Evolutionary conservation across 2,329 filamentous ascomycete genomes (phyloP), one percentile per base, ranked within the genome.

Genomic region (Chalaropsis thielavioides): DNA sequence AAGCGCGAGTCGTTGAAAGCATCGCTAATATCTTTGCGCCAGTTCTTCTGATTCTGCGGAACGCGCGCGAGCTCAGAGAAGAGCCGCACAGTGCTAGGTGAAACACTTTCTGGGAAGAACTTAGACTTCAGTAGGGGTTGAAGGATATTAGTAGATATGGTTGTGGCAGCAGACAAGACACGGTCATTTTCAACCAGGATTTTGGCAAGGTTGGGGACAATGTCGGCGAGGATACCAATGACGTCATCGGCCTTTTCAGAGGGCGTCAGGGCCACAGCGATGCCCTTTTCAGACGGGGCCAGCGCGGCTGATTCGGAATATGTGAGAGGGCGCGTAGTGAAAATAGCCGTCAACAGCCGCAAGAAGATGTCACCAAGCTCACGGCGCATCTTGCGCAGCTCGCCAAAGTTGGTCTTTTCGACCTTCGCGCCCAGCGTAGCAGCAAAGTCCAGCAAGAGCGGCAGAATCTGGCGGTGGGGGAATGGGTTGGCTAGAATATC

Each of bases 331-430:
- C 90, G 84, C 8, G 90, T 95, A 0, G 94, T 96, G 73, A 97
- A 96, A 1, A 95, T 88, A n/a, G 92, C 94, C 2, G 92, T 89
- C 15, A 99, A 80, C 1, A 99, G 81, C 17, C 92, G 83, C 13
- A 94, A 80, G 72, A 97, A 95, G 0, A 96, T 81, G 71, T 99
- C 94, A 27, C 89, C 89, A 19, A 97, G 78, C 67, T 97, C 92
- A 72, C 88, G 84, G 68, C 92, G 84, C 90, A 96, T 96, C 74
- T 88, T 91, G 62, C 86, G 83, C 75, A 96, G 90, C 76, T 97
- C 92, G 41, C 92, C 92, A 75, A 96, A 97, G 70, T 92, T 96
- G 13, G 92, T 99, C 70, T 99, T 96, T 73, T 96, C 92, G 61
- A 97, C 88, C 77, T 99, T 99, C 72, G 94, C 88, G 0, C 94